These are phyloP conservation scores for Vinca minor DNA, from an alignment of 257 asterid genomes.

Conservation along the genomic window DNA sequence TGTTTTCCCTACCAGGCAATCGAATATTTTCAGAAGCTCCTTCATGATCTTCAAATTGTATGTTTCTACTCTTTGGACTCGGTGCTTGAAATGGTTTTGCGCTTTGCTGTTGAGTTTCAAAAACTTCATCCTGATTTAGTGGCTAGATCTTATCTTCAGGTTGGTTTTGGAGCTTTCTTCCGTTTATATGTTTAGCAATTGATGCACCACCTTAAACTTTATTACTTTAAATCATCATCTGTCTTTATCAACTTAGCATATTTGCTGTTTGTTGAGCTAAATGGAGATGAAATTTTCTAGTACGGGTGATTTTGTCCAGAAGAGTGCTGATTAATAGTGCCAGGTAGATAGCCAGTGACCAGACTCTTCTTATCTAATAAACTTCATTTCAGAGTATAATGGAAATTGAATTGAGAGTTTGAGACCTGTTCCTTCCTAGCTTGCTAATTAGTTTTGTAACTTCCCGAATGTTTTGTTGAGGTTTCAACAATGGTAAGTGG, in stretches of 20 bases:
- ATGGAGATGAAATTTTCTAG: neutral
- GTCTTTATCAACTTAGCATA: neutral
- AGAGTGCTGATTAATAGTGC: neutral
- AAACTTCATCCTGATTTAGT: constrained; percentile 78
- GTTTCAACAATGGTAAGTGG: neutral
- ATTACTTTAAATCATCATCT: neutral
- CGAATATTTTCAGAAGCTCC: constrained; percentile 91
- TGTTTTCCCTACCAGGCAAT: constrained; percentile 58
- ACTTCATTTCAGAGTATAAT: neutral
- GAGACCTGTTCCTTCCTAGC: neutral
- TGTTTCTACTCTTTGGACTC: constrained; percentile 75
- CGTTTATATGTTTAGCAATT: neutral
- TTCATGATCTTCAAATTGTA: constrained; percentile 69
- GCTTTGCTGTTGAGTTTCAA: constrained; percentile 74
- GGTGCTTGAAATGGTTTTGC: constrained; percentile 57
- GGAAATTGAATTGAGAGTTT: neutral
- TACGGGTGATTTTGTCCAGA: neutral
- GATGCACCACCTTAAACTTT: neutral
- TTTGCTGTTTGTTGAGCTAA: neutral
- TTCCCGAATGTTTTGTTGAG: neutral
- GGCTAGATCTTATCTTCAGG: constrained; percentile 92
- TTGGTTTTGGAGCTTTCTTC: constrained; percentile 13
- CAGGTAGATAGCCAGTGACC: neutral
- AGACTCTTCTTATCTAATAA: neutral
- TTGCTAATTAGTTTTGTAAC: neutral